Evolutionary conservation across 345 rosid genomes (phyloP), one percentile per base, ranked within the genome.

Genomic region (Aethionema arabicum): DNA sequence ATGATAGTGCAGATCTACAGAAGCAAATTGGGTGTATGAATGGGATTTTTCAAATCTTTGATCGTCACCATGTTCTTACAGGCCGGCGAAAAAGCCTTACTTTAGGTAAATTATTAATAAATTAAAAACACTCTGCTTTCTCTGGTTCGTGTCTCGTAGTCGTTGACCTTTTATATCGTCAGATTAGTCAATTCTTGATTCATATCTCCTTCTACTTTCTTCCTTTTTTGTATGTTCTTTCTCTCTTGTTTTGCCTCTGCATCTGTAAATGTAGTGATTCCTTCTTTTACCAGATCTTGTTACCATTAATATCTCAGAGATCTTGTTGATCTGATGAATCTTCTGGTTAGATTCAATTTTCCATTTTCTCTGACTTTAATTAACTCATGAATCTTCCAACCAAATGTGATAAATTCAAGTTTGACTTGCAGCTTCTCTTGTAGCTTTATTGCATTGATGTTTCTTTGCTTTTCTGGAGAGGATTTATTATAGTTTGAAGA

Each of bases 11-110:
- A 59, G 95, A 87, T 80, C 81, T 92, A 76, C 85, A 85, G 81
- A 92, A 84, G 81, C 91, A 92, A 78, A 87, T 89, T 8, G 98
- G 98, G 37, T 92, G 98, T 78, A 92, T 92, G 97, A 87, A 82
- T 35, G 97, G 95, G 59, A 76, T 89, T 69, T 82, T 92, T 70
- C 95, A 92, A 75, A 67, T 92, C 72, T 89, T 92, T 65, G 96
- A 89, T 77, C 88, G 92, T 42, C 84, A 80, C 47, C 86, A 78
- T 31, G 63, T 77, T 69, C 61, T 87, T 12, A 66, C 80, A 6
- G 69, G 83, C 9, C 77, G 85, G 72, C 82, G 86, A 55, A 77
- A 74, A 76, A 83, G 76, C 73, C 85, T 85, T 76, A 85, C 87
- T 76, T 76, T 86, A 72, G 93, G 95, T 82, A 74, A 65, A 6